phyloP scores from a whole-genome alignment of 192 early-diverging fungal species.

The Podila epigama region DNA sequence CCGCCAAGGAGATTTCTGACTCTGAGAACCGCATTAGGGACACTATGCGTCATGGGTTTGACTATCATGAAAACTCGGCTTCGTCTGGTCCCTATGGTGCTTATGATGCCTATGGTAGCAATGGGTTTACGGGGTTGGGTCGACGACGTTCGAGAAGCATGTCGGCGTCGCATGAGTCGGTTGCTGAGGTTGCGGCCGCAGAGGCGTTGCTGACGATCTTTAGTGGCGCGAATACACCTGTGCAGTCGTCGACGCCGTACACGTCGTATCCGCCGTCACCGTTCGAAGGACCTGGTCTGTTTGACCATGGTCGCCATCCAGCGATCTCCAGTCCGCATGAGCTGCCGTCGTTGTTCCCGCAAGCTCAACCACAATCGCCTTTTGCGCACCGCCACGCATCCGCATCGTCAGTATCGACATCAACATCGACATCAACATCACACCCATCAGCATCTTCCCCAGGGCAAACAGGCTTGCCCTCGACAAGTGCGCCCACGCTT shows the following conservation, averaged over 20 bases:
- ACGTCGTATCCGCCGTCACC: conserved; percentile 39
- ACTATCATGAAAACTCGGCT: not conserved
- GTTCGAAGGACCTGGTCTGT: conserved; percentile 11
- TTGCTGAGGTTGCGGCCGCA: conserved; percentile 42
- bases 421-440: not conserved
- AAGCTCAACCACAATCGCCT: conserved; percentile 7
- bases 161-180: conserved; percentile 32
- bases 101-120: too few species aligned
- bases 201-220: conserved; percentile 43
- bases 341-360: conserved; percentile 1
- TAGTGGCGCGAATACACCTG: conserved; percentile 24
- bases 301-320: conserved; percentile 10
- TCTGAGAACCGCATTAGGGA: conserved; percentile 15
- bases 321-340: conserved; percentile 19
- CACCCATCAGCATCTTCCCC: not conserved
- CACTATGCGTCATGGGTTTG: conserved; percentile 9
- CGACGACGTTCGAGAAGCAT: conserved; percentile 14
- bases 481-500: too few species aligned
- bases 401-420: not conserved
- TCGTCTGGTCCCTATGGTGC: not conserved
- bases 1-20: conserved; percentile 44
- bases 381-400: conserved; percentile 10
- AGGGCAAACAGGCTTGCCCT: too few species aligned
- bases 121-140: not conserved
- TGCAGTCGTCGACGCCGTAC: conserved; percentile 24